Percentiles rank a stretch among this genome's conserved stretches.
phyloP scores from a whole-genome alignment of 352 stramenopile genomes.

The Peronospora destructor region DNA sequence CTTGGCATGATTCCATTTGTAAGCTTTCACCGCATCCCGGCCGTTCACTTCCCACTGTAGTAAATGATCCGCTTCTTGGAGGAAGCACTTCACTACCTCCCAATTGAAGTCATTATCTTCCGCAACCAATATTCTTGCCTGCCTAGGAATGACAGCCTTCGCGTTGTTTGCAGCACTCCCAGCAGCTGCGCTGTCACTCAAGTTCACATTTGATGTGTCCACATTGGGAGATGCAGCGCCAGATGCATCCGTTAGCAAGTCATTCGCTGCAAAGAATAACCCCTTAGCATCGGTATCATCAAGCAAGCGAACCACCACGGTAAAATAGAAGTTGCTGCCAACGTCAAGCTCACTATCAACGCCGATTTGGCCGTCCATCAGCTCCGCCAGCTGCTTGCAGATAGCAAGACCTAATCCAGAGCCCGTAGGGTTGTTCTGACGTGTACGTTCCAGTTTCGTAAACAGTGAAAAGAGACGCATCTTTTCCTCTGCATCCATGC shows the following conservation, averaged over 20 bases:
- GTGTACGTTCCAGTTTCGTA: conserved; percentile 71
- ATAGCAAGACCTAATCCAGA: conserved; percentile 82
- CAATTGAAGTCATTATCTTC: conserved; percentile 81
- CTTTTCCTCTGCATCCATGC: conserved; percentile 80
- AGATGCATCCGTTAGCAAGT: conserved; percentile 36
- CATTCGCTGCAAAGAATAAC: conserved; percentile 43
- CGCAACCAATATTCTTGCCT: conserved; percentile 59
- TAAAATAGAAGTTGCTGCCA: conserved; percentile 85
- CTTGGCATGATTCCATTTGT: conserved; percentile 36
- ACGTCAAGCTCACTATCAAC: conserved; percentile 73
- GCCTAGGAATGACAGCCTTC: conserved; percentile 38
- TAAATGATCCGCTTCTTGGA: conserved; percentile 62
- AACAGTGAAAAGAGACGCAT: conserved; percentile 76
- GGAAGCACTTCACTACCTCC: conserved; percentile 72
- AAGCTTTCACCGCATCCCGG: conserved; percentile 54
- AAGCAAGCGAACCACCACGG: conserved; percentile 57
- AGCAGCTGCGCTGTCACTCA: conserved; percentile 33
- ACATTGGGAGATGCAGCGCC: conserved; percentile 9
- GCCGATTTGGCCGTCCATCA: conserved; percentile 85
- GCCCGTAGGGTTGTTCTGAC: conserved; percentile 83
- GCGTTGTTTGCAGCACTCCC: conserved; percentile 24
- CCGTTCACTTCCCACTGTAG: conserved; percentile 72
- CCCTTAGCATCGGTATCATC: conserved; percentile 42
- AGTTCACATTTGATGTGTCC: conserved; percentile 31
- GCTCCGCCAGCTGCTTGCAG: conserved; percentile 82